These are phyloP conservation scores for Stereum hirsutum DNA, from an alignment of 1,284 basidiomycete species.

Conservation along the genomic window DNA sequence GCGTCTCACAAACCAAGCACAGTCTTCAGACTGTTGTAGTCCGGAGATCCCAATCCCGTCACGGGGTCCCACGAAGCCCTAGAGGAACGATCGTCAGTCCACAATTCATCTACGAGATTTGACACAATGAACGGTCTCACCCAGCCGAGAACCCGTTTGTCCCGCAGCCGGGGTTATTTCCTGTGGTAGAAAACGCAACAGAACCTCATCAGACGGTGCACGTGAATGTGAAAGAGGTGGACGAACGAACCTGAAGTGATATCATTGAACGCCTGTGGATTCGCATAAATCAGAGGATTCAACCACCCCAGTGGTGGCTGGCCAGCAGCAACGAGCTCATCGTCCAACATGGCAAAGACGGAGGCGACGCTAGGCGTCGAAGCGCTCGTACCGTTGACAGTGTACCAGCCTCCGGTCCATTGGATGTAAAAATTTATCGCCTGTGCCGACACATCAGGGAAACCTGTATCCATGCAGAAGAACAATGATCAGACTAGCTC, in stretches of 20 bases:
- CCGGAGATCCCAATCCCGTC: conserved; percentile 26
- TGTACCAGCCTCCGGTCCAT: conserved; percentile 32
- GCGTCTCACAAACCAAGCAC: too few relatives aligned
- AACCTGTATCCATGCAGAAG: too few relatives aligned
- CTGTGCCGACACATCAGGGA: conserved; percentile 45
- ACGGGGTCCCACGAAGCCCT: too few relatives aligned
- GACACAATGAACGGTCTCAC: conserved; percentile 21
- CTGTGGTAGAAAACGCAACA: not conserved
- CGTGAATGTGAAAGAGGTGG: too few relatives aligned
- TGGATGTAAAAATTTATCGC: conserved; percentile 50
- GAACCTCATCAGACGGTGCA: not conserved
- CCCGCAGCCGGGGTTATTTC: conserved; percentile 15
- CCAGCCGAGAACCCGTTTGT: conserved; percentile 27
- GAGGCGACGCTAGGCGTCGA: conserved; percentile 53
- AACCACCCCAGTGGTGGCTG: conserved; percentile 47
- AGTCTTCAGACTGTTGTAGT: conserved; percentile 18
- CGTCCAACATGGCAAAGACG: conserved; percentile 48
- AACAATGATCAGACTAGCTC: too few relatives aligned
- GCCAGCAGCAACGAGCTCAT: conserved; percentile 40
- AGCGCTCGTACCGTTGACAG: conserved; percentile 53
- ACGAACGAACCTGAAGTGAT: conserved; percentile 24
- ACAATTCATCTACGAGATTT: conserved; percentile 19
- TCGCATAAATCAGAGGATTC: conserved; percentile 47
- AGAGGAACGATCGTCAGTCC: not conserved
- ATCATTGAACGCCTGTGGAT: conserved; percentile 42